Conservation (phyloP, 169 alveolate species). For the Amoebophrya sp. region DNA sequence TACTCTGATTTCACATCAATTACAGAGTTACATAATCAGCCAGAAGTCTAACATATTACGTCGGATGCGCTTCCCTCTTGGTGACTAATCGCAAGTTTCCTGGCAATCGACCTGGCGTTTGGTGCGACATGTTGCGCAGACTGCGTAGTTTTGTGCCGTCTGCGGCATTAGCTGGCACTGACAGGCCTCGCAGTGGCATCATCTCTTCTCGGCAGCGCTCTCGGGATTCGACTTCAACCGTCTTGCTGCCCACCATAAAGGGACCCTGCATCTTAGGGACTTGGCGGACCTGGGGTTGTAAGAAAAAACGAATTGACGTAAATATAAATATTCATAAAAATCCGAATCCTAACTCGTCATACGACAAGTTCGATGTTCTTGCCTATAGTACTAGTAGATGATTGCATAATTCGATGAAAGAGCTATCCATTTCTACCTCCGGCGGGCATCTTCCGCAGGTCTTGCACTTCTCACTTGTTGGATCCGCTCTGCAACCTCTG, state of each 20-base stretch:
- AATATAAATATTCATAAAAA: no score
- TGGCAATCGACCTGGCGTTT: neutral
- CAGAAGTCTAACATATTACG: neutral
- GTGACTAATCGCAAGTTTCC: neutral
- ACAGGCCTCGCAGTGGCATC: neutral
- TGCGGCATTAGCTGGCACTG: neutral
- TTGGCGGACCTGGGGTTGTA: no score
- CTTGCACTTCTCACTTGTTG: conserved; percentile 2
- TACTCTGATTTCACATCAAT: no score
- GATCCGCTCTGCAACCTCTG: neutral
- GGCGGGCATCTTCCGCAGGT: neutral
- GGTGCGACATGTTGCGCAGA: neutral
- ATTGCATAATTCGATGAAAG: no score
- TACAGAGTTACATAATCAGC: no score
- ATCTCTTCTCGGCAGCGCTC: neutral
- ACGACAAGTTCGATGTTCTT: no score
- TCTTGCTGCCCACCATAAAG: neutral
- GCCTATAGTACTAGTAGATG: no score
- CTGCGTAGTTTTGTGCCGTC: neutral
- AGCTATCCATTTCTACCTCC: no score
- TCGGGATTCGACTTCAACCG: neutral
- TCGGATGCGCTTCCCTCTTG: neutral
- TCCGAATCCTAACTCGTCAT: no score
- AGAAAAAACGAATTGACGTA: no score
- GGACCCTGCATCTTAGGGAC: conserved; percentile 17